These are phyloP conservation scores for Penicillium argentinense DNA, from an alignment of 495 filamentous ascomycete genomes.

Conservation along the genomic window DNA sequence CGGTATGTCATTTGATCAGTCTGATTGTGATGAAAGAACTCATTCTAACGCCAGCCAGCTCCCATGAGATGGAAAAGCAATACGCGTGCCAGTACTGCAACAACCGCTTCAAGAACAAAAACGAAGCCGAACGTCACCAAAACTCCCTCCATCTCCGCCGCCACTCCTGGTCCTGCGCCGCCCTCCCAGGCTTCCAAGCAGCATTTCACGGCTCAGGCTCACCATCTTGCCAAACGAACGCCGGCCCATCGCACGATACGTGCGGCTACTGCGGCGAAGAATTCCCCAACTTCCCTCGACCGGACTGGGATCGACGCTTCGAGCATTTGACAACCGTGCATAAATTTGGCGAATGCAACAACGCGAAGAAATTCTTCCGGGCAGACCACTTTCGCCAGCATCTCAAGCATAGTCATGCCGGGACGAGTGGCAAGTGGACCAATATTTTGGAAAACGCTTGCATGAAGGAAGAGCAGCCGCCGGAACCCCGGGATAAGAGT, in stretches of 20 bases:
- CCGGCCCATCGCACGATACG: slow-evolving; percentile 59
- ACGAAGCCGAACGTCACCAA: slow-evolving; percentile 96
- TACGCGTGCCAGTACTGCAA: slow-evolving; percentile 89
- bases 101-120: slow-evolving; percentile 99
- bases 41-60: slow-evolving; percentile 34
- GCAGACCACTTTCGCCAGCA: slow-evolving; percentile 98
- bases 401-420: slow-evolving; percentile 95
- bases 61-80: slow-evolving; percentile 94
- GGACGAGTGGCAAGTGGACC: slow-evolving; percentile 97
- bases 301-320: slow-evolving; percentile 81
- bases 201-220: slow-evolving; percentile 79
- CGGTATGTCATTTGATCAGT: slow-evolving; percentile 62
- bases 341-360: slow-evolving; percentile 98
- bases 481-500: slow-evolving; percentile 32
- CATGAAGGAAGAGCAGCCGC: slow-evolving; percentile 83
- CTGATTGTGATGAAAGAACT: background rate
- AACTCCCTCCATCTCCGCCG: slow-evolving; percentile 92
- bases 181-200: slow-evolving; percentile 69
- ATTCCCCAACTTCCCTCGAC: slow-evolving; percentile 68
- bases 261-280: slow-evolving; percentile 97
- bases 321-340: slow-evolving; percentile 86
- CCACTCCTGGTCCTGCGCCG: slow-evolving; percentile 98
- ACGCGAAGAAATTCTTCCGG: slow-evolving; percentile 96
- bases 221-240: slow-evolving; percentile 34
- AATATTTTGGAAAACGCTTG: slow-evolving; percentile 96